Percentiles rank a stretch among this genome's conserved stretches.
phyloP scores from a whole-genome alignment of 805 yeast genomes.

The Komagataella ulmi region DNA sequence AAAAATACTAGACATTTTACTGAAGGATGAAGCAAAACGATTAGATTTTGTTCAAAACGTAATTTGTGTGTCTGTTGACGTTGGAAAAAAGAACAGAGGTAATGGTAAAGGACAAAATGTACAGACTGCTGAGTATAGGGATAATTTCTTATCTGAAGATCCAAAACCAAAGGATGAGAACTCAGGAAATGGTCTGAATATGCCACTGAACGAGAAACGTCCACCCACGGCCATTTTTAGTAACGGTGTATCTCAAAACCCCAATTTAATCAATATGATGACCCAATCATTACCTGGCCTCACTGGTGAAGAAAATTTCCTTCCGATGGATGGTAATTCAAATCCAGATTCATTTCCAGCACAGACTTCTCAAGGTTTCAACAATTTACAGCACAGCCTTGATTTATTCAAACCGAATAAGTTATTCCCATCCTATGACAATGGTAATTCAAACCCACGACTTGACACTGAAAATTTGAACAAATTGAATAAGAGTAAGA shows the following conservation, averaged over 20 bases:
- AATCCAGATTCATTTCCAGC: not conserved
- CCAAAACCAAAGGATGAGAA: not conserved
- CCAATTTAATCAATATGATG: not conserved
- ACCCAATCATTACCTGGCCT: not conserved
- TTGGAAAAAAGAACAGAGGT: not conserved
- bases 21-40: constrained; percentile 18
- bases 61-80: constrained; percentile 2
- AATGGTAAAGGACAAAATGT: constrained; percentile 1
- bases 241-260: not conserved
- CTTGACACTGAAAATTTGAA: not conserved
- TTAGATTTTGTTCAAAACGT: constrained; percentile 4
- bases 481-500: too few relatives aligned
- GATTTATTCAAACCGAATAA: not conserved
- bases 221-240: not conserved
- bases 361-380: not conserved
- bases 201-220: not conserved
- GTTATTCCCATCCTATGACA: not conserved
- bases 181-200: not conserved
- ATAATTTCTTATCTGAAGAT: constrained; percentile 15
- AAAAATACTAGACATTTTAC: constrained; percentile 30
- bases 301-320: not conserved
- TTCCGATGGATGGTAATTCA: not conserved
- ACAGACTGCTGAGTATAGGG: constrained; percentile 19
- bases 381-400: not conserved
- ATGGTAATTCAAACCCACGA: not conserved